A percentile compares a stretch with the other conserved stretches of the same genome.
These are phyloP conservation scores for Cutaneotrichosporon dermatis DNA, from an alignment of 1,284 basidiomycete genomes.

Conservation along the genomic window DNA sequence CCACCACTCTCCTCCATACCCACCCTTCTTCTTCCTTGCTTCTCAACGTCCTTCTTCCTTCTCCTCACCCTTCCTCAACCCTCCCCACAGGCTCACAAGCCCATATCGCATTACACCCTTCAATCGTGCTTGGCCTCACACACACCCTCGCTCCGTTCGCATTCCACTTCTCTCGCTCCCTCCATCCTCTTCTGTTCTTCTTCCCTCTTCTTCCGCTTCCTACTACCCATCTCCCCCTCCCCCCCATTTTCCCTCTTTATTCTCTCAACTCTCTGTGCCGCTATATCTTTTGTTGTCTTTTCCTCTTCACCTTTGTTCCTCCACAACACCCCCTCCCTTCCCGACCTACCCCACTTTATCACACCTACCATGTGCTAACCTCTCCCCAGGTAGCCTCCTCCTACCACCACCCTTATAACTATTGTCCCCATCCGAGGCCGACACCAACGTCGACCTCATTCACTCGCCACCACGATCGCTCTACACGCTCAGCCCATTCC, in stretches of 20 bases:
- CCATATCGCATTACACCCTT: too few relatives aligned
- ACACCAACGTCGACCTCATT: background rate
- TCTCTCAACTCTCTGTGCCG: background rate
- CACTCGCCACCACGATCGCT: background rate
- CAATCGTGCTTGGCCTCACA: too few relatives aligned
- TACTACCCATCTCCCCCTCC: background rate
- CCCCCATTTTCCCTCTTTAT: background rate
- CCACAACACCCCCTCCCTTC: background rate
- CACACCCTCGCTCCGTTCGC: too few relatives aligned
- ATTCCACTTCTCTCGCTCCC: background rate
- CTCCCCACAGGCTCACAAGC: too few relatives aligned
- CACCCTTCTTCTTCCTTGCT: background rate
- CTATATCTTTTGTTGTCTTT: background rate
- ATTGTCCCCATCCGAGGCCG: background rate
- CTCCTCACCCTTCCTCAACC: background rate
- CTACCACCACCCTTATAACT: background rate
- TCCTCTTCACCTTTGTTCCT: background rate
- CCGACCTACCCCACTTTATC: background rate
- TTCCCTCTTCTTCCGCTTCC: background rate
- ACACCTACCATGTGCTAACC: background rate
- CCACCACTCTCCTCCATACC: background rate
- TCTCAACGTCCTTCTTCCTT: background rate
- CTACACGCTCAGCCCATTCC: constrained; percentile 4
- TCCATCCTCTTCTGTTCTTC: background rate
- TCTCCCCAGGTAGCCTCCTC: background rate